phyloP scores from a whole-genome alignment of 495 filamentous ascomycete species.

The Patellaria atrata region DNA sequence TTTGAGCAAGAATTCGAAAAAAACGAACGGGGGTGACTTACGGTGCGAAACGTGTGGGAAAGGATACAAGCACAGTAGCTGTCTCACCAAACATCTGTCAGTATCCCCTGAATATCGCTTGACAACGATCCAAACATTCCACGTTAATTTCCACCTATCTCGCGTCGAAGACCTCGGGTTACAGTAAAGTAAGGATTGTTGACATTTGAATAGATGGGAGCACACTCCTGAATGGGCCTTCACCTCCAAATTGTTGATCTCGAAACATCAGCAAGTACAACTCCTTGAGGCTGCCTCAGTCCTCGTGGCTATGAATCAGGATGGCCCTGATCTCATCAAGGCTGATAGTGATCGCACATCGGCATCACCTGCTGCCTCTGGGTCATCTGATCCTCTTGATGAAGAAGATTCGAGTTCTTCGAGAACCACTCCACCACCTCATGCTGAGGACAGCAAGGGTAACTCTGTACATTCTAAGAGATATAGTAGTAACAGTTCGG shows the following conservation, averaged over 20 bases:
- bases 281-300: constrained; percentile 92
- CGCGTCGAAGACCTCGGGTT: constrained; percentile 17
- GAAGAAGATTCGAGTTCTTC: constrained; percentile 55
- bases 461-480: constrained; percentile 36
- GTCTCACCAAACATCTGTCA: constrained; percentile 99
- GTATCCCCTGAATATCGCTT: no score
- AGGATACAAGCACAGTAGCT: constrained; percentile 99
- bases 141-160: constrained; percentile 9
- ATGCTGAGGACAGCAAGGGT: constrained; percentile 30
- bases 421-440: constrained; percentile 57
- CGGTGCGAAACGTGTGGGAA: constrained; percentile 98
- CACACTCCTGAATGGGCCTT: constrained; percentile 96
- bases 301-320: constrained; percentile 78
- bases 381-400: constrained; percentile 51
- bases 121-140: constrained; percentile 19
- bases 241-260: constrained; percentile 95
- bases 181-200: constrained; percentile 28
- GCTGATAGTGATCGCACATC: constrained; percentile 69
- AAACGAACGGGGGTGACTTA: constrained; percentile 62
- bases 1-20: constrained; percentile 63
- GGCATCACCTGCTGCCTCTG: constrained; percentile 61
- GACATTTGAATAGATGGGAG: constrained; percentile 72
- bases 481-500: constrained; percentile 43
- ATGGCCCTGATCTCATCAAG: constrained; percentile 42
- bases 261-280: constrained; percentile 98